Conservation (phyloP, 177 flowering plant genomes). For the Vitis hybrid region DNA sequence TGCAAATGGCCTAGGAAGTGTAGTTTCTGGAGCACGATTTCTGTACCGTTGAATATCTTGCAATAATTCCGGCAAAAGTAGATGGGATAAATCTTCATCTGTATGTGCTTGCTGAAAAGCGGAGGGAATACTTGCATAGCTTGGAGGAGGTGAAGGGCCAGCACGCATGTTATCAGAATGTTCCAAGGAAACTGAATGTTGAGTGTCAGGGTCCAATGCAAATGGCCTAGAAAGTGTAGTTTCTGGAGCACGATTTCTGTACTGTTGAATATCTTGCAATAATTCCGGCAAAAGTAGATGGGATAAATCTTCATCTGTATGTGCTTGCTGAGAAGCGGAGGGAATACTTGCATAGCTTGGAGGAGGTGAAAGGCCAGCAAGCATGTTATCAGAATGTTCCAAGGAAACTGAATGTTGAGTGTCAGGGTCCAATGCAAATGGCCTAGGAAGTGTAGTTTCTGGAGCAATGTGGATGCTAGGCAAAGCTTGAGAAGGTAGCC, state of each 20-base stretch:
- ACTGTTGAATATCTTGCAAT: conserved; percentile 37
- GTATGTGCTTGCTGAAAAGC: conserved; percentile 55
- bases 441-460: conserved; percentile 50
- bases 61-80: conserved; percentile 37
- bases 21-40: conserved; percentile 22
- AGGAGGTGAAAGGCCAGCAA: conserved; percentile 48
- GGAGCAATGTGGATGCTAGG: conserved; percentile 43
- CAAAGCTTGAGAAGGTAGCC: conserved; percentile 40
- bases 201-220: conserved; percentile 18
- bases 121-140: conserved; percentile 46
- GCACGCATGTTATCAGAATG: conserved; percentile 49
- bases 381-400: conserved; percentile 48
- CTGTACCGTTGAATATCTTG: conserved; percentile 44
- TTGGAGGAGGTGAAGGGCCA: conserved; percentile 53
- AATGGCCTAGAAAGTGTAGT: too few species aligned
- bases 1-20: too few species aligned
- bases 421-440: too few species aligned
- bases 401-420: conserved; percentile 54
- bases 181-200: conserved; percentile 49
- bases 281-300: conserved; percentile 50
- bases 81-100: conserved; percentile 48
- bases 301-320: conserved; percentile 44
- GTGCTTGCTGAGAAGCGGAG: conserved; percentile 52
- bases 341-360: conserved; percentile 53
- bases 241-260: conserved; percentile 32